phyloP scores from a whole-genome alignment of 106 monocot species.

The Platanthera guangdongensis region DNA sequence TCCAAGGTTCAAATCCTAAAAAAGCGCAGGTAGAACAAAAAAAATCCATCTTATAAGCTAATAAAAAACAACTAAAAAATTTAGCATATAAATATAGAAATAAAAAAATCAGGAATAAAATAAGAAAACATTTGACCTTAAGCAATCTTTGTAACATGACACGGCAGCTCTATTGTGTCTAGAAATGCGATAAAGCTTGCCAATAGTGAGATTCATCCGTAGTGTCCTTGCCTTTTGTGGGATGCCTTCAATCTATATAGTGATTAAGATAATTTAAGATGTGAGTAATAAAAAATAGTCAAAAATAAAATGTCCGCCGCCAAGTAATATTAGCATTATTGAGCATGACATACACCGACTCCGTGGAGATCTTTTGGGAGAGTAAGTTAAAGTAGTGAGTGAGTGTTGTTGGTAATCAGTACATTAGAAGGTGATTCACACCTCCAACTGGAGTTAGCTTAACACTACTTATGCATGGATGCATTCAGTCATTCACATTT shows the following conservation, averaged over 20 bases:
- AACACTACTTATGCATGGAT: no score
- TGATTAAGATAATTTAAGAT: neutral
- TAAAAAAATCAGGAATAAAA: neutral
- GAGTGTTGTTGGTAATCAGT: no score
- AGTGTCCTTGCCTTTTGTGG: slow-evolving; percentile 81
- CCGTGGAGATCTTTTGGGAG: neutral
- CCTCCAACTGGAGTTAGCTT: no score
- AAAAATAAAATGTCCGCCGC: neutral
- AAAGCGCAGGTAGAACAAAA: neutral
- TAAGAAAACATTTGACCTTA: slow-evolving; percentile 42
- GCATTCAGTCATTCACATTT: no score
- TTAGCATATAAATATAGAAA: neutral
- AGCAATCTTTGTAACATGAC: slow-evolving; percentile 88
- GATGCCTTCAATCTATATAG: slow-evolving; percentile 81
- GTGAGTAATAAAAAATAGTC: neutral
- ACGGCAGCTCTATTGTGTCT: slow-evolving; percentile 73
- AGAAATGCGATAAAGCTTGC: slow-evolving; percentile 85
- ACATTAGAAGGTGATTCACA: no score
- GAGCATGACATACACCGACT: neutral
- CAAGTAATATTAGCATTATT: neutral
- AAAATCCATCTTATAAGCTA: neutral
- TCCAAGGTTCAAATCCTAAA: neutral
- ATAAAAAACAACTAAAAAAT: neutral
- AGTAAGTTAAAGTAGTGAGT: no score
- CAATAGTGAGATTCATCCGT: slow-evolving; percentile 84